These are phyloP conservation scores for Blastomyces parvus DNA, from an alignment of 2,329 filamentous ascomycete species.

Conservation along the genomic window DNA sequence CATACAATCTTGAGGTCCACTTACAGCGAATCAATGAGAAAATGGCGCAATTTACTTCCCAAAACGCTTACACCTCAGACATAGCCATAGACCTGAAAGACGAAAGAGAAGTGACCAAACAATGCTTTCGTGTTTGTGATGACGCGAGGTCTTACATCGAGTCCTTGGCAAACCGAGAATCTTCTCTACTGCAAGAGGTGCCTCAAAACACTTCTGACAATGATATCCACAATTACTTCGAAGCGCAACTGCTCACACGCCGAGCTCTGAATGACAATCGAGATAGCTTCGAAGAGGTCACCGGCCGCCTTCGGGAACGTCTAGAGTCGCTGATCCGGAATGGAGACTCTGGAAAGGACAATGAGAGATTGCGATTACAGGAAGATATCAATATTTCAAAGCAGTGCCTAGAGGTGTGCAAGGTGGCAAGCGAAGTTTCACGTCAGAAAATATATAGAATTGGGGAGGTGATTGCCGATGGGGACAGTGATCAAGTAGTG, in stretches of 20 bases:
- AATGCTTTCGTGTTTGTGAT: conserved; percentile 35
- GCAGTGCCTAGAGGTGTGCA: conserved; percentile 34
- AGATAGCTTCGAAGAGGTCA: conserved; percentile 25
- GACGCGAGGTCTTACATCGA: conserved; percentile 29
- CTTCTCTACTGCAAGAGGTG: conserved; percentile 17
- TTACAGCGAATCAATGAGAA: no score
- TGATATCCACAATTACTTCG: conserved; percentile 18
- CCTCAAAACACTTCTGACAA: conserved; percentile 12
- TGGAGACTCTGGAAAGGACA: conserved; percentile 16
- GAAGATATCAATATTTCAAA: conserved; percentile 29
- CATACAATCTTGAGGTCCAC: no score
- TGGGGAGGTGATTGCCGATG: conserved; percentile 31
- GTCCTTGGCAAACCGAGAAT: conserved; percentile 24
- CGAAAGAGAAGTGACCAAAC: conserved; percentile 30
- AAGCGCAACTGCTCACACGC: conserved; percentile 27
- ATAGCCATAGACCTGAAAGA: conserved; percentile 27
- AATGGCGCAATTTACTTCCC: no score
- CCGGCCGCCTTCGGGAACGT: conserved; percentile 27
- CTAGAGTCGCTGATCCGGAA: conserved; percentile 21
- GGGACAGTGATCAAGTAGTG: conserved; percentile 34
- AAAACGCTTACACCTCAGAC: no score
- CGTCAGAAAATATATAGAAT: conserved; percentile 28
- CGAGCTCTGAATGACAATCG: conserved; percentile 26
- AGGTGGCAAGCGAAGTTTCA: conserved; percentile 26
- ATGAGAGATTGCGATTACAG: conserved; percentile 25